phyloP scores from a whole-genome alignment of 2,329 filamentous ascomycete genomes.

The Phialophora expanda region DNA sequence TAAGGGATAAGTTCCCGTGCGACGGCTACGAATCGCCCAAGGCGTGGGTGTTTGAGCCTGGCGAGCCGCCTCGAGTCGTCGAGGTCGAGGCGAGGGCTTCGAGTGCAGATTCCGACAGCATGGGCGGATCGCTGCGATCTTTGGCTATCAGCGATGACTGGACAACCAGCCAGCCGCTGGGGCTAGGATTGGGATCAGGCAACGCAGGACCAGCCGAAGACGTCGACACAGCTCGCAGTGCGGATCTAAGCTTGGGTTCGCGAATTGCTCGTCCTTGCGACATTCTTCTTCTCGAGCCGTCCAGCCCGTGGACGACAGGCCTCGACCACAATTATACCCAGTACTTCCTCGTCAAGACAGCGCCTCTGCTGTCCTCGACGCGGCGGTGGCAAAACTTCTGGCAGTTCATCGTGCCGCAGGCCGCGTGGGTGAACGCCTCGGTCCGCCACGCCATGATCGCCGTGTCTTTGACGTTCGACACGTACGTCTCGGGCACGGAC shows the following conservation, averaged over 20 bases:
- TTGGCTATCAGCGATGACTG: background rate
- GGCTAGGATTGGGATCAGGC: background rate
- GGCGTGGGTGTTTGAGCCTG: constrained; percentile 23
- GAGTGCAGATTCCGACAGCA: background rate
- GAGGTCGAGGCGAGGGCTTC: background rate
- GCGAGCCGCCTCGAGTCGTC: background rate
- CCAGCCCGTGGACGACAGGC: constrained; percentile 2
- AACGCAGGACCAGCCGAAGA: background rate
- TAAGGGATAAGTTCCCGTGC: constrained; percentile 24
- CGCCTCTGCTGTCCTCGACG: constrained; percentile 24
- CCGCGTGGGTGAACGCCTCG: constrained; percentile 26
- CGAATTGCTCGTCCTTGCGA: background rate
- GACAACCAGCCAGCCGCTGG: background rate
- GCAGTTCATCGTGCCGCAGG: constrained; percentile 26
- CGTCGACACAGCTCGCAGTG: background rate
- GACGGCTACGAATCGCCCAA: constrained; percentile 27
- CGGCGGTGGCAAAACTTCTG: constrained; percentile 27
- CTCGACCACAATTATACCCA: constrained; percentile 16
- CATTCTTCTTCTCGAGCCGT: constrained; percentile 14
- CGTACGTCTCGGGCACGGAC: constrained; percentile 15
- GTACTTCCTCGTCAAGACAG: constrained; percentile 18
- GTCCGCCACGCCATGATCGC: constrained; percentile 33
- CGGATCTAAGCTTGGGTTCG: background rate
- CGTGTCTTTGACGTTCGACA: constrained; percentile 26
- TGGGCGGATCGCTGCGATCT: background rate